phyloP scores from a whole-genome alignment of 1,284 basidiomycete species.

The Mycosarcoma maydis region DNA sequence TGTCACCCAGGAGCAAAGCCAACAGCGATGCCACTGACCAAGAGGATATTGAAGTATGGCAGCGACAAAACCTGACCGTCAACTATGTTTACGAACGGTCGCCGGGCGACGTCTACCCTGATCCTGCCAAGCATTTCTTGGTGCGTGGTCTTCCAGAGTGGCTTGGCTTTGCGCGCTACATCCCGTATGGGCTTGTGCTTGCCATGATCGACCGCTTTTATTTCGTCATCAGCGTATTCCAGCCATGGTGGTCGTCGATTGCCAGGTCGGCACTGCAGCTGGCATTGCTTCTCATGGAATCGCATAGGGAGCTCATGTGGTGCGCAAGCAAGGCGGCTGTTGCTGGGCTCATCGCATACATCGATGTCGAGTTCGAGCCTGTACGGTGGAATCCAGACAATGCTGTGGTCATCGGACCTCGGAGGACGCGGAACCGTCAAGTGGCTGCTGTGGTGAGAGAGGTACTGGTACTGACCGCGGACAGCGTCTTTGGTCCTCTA shows the following conservation, averaged over 20 bases:
- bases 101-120: slow-evolving; percentile 11
- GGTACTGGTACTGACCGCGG: slow-evolving; percentile 12
- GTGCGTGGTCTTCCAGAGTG: slow-evolving; percentile 32
- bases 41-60: slow-evolving; percentile 22
- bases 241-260: slow-evolving; percentile 30
- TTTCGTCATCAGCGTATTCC: slow-evolving; percentile 25
- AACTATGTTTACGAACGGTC: slow-evolving; percentile 24
- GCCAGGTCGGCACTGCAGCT: slow-evolving; percentile 34
- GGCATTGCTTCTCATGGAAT: slow-evolving; percentile 24
- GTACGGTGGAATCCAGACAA: slow-evolving; percentile 30
- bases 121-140: slow-evolving; percentile 22
- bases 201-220: slow-evolving; percentile 27
- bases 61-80: slow-evolving; percentile 31
- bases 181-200: slow-evolving; percentile 20
- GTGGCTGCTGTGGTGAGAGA: slow-evolving; percentile 23
- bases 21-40: neutral
- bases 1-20: slow-evolving; percentile 8
- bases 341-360: slow-evolving; percentile 32
- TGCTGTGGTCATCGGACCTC: slow-evolving; percentile 30
- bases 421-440: slow-evolving; percentile 6
- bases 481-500: slow-evolving; percentile 30
- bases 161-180: slow-evolving; percentile 31
- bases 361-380: slow-evolving; percentile 35
- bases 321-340: slow-evolving; percentile 23
- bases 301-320: slow-evolving; percentile 38